Conservation (phyloP, 2,329 filamentous ascomycete genomes). For the Ophidiomyces ophidiicola region DNA sequence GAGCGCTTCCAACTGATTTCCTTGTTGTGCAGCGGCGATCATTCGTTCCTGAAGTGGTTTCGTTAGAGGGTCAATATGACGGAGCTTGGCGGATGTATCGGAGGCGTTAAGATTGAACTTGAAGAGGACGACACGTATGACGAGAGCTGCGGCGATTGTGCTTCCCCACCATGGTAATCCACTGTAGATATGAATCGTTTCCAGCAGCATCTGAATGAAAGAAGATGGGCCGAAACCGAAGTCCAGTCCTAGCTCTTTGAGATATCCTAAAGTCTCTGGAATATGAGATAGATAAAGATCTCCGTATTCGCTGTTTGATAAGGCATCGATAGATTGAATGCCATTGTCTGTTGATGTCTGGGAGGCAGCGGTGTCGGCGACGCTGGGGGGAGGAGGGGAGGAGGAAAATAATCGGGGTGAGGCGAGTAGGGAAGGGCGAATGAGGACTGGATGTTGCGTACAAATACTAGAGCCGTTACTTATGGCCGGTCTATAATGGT, state of each 20-base stretch:
- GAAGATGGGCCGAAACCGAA: conserved; percentile 73
- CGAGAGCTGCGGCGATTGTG: conserved; percentile 52
- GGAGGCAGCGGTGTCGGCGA: conserved; percentile 13
- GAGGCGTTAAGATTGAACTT: conserved; percentile 52
- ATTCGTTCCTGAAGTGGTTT: conserved; percentile 48
- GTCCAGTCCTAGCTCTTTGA: conserved; percentile 71
- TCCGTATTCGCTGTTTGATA: conserved; percentile 18
- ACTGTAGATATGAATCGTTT: conserved; percentile 65
- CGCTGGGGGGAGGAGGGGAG: conserved; percentile 18
- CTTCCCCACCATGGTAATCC: conserved; percentile 74
- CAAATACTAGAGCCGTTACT: conserved; percentile 2
- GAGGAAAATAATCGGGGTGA: conserved; percentile 30
- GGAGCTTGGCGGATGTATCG: conserved; percentile 51
- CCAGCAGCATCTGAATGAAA: conserved; percentile 61
- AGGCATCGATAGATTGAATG: conserved; percentile 10
- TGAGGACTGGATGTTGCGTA: conserved; percentile 1
- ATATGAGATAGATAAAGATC: conserved; percentile 41
- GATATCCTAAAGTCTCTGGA: conserved; percentile 67
- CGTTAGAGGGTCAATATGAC: conserved; percentile 46
- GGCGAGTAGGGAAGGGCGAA: conserved; percentile 12
- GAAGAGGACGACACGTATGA: conserved; percentile 54
- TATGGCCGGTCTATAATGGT: conserved; percentile 1
- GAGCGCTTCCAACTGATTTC: conserved; percentile 40
- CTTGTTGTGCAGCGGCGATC: conserved; percentile 30
- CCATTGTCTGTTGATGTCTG: conserved; percentile 11